Base-by-base conservation (phyloP, 2,329 filamentous ascomycete genomes). In the Aspergillus sp. region DNA sequence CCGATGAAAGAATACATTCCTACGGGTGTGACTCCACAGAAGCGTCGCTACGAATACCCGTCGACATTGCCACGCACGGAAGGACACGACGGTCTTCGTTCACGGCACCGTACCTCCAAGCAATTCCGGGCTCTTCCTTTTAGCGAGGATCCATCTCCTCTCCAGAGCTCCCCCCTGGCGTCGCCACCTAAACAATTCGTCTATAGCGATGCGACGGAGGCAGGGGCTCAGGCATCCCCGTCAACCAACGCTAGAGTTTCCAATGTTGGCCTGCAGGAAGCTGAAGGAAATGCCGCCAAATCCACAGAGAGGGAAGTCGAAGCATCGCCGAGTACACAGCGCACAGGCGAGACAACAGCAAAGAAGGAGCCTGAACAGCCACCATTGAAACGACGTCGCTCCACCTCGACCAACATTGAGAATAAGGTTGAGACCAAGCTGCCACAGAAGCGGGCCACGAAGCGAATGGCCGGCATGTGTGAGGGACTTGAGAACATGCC, bases 11-110 rank as follows among this genome's bases (percentile, higher is more conserved):
- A 97, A 67, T 97, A 97, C 70, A 78, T 84, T 34, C 83, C 89
- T 0, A 97, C 94, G 0, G 93, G 94, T 47, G 81, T 88, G 44
- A 97, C 94, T 1, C 94, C 94, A 0, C 84, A 88, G 65, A 94
- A 92, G 73, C 77, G 80, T 25, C 79, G 85, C 48, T 99, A 97
- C 71, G 79, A 84, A n/a, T 96, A 90, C 65, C 89, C 91, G 0
- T 88, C 83, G 1, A 78, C 81, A 2, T 79, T 99, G 1, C 94
- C 94, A 3, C 85, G 86, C 21, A 97, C 94, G 0, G 82, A 85
- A 63, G 64, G 74, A 1, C 83, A 86, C 63, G 81, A 86, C 11
- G 74, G 70, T 11, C 73, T 88, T 23, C 73, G 86, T 11, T 77
- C 81, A 17, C 73, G 75, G 45, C 62, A 82, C 59, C 75, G 76